A percentile compares a stretch with the other conserved stretches of the same genome.
Conservation (phyloP, 2,329 filamentous ascomycete genomes). For the Xylaria sp. region DNA sequence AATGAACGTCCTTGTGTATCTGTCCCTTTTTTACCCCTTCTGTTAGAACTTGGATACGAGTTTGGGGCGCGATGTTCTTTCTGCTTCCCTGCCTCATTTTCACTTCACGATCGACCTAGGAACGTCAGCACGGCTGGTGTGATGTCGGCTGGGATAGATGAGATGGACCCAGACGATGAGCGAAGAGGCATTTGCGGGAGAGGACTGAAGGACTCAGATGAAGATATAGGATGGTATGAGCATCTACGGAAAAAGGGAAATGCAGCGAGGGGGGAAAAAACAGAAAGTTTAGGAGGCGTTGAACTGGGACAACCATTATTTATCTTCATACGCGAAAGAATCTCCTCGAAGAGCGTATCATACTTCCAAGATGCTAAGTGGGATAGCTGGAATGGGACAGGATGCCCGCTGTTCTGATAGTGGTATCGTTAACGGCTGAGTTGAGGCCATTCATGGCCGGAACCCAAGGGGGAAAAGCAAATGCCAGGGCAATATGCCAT, state of each 20-base stretch:
- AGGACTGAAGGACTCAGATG: background rate
- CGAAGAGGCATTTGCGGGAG: background rate
- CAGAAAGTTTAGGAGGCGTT: background rate
- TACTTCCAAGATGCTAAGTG: background rate
- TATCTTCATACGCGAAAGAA: background rate
- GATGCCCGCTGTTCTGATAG: background rate
- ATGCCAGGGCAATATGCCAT: background rate
- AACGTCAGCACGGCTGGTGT: too few relatives aligned
- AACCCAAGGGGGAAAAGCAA: background rate
- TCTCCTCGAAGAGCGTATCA: background rate
- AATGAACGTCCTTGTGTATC: background rate
- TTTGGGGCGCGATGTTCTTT: too few relatives aligned
- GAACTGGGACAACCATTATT: background rate
- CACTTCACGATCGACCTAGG: background rate
- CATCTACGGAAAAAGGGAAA: background rate
- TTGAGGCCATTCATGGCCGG: background rate
- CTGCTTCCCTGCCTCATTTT: background rate
- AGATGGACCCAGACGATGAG: background rate
- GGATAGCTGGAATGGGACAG: background rate
- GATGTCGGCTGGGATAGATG: background rate
- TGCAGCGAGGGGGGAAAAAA: background rate
- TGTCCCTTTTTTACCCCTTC: background rate
- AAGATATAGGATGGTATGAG: background rate
- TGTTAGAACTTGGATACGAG: too few relatives aligned
- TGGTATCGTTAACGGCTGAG: background rate